These are phyloP conservation scores for Achaetomium macrosporum DNA, from an alignment of 2,329 filamentous ascomycete genomes.

Conservation along the genomic window DNA sequence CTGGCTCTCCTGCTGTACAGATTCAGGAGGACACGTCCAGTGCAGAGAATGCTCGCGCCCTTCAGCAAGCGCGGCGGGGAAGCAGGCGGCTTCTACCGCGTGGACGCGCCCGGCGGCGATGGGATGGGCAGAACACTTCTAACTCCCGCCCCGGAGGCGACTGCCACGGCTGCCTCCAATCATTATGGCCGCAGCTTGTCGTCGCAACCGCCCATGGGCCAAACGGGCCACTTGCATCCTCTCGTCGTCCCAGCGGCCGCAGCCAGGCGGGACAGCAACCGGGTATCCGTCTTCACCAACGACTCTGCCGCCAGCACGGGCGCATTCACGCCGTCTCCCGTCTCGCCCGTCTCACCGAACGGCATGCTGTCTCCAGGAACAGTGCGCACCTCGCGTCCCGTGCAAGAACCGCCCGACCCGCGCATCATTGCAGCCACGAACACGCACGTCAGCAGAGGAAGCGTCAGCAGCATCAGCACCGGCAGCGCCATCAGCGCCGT, in stretches of 20 bases:
- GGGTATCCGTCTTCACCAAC: conserved; percentile 8
- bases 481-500: conserved; percentile 13
- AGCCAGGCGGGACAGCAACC: conserved; percentile 6
- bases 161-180: not conserved
- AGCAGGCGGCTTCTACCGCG: not conserved
- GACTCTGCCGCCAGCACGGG: conserved; percentile 6
- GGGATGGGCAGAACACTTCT: conserved; percentile 8
- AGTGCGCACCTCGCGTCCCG: conserved; percentile 7
- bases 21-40: conserved; percentile 4
- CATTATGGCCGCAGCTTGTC: not conserved
- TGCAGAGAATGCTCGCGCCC: conserved; percentile 11
- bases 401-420: conserved; percentile 7
- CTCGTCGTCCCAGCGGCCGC: not conserved
- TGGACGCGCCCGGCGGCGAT: conserved; percentile 5
- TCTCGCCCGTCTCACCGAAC: conserved; percentile 6
- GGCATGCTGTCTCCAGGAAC: conserved; percentile 7
- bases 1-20: conserved; percentile 13
- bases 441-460: conserved; percentile 6
- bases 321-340: conserved; percentile 12
- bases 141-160: not conserved
- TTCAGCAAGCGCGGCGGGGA: conserved; percentile 3
- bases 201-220: conserved; percentile 9
- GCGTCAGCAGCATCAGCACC: conserved; percentile 12
- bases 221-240: not conserved
- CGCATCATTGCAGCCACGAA: conserved; percentile 1